Conservation (phyloP, 2,329 filamentous ascomycete genomes). For the Aureobasidium sp. region DNA sequence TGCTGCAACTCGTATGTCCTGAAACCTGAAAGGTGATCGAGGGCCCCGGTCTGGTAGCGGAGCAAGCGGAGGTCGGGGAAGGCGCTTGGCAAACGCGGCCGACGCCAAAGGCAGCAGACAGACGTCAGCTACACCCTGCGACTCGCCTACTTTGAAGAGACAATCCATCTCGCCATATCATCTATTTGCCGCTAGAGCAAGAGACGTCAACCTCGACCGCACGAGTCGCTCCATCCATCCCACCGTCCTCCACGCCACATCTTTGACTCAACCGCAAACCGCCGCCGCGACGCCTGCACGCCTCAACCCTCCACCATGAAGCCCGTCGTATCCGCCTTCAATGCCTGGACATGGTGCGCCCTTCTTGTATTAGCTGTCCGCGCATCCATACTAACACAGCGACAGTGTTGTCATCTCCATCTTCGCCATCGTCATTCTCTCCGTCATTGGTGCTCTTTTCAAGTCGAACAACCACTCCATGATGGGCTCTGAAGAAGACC, state of each 20-base stretch:
- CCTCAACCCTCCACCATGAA: slow-evolving; percentile 63
- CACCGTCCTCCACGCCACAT: not conserved
- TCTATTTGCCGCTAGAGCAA: not conserved
- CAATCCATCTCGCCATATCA: no score
- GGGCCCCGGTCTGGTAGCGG: not conserved
- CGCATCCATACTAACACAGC: slow-evolving; percentile 19
- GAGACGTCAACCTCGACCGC: not conserved
- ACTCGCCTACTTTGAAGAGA: not conserved
- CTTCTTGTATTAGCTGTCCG: not conserved
- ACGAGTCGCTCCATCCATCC: not conserved
- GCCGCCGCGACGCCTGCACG: not conserved
- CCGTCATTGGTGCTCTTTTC: slow-evolving; percentile 64
- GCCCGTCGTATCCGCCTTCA: slow-evolving; percentile 83
- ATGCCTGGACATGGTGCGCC: slow-evolving; percentile 89
- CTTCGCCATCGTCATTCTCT: slow-evolving; percentile 59
- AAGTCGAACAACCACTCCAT: slow-evolving; percentile 72
- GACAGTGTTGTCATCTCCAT: slow-evolving; percentile 62
- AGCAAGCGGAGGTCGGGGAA: not conserved
- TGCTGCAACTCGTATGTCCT: not conserved
- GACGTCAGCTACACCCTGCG: not conserved
- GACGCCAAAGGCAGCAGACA: not conserved
- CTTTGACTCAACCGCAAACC: not conserved
- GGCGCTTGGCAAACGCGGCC: not conserved
- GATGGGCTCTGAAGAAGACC: slow-evolving; percentile 61
- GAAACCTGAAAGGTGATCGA: not conserved